These are phyloP conservation scores for Royoungia palumana DNA, from an alignment of 768 basidiomycete genomes.

Conservation along the genomic window DNA sequence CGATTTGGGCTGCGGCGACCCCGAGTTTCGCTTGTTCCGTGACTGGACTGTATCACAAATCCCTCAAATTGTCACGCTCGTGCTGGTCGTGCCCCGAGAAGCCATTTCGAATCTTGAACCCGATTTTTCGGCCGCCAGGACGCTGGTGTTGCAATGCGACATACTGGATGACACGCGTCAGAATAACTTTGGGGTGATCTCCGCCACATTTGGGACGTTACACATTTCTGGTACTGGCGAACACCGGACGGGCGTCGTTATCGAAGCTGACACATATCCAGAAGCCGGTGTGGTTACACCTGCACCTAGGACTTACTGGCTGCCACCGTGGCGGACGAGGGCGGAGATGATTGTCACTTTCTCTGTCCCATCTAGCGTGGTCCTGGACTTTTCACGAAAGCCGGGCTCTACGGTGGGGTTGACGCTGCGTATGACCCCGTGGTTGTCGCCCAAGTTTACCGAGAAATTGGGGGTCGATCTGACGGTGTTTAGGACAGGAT, in stretches of 20 bases:
- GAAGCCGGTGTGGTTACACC: no score
- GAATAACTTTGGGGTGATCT: slow-evolving; percentile 18
- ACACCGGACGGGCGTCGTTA: slow-evolving; percentile 8
- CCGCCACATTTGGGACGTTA: slow-evolving; percentile 20
- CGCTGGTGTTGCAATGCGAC: slow-evolving; percentile 21
- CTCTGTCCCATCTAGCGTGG: not conserved
- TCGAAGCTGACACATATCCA: no score
- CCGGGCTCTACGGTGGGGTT: slow-evolving; percentile 12
- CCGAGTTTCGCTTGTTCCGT: slow-evolving; percentile 22
- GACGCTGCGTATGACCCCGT: slow-evolving; percentile 8
- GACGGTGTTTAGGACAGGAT: slow-evolving; percentile 15
- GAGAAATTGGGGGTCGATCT: slow-evolving; percentile 9
- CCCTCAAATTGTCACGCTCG: slow-evolving; percentile 30
- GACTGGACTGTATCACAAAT: slow-evolving; percentile 22
- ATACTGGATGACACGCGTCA: slow-evolving; percentile 5
- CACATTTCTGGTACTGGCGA: slow-evolving; percentile 16
- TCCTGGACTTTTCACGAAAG: slow-evolving; percentile 12
- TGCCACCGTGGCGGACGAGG: slow-evolving; percentile 12
- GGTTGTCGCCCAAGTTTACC: slow-evolving; percentile 5
- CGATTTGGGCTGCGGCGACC: no score
- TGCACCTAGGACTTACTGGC: not conserved
- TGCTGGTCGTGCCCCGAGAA: slow-evolving; percentile 32
- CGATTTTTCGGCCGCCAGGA: slow-evolving; percentile 3
- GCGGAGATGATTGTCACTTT: slow-evolving; percentile 24
- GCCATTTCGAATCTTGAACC: slow-evolving; percentile 13